Evolutionary conservation across 495 filamentous ascomycete species (phyloP).

Genomic region (Entonaema liquescens): DNA sequence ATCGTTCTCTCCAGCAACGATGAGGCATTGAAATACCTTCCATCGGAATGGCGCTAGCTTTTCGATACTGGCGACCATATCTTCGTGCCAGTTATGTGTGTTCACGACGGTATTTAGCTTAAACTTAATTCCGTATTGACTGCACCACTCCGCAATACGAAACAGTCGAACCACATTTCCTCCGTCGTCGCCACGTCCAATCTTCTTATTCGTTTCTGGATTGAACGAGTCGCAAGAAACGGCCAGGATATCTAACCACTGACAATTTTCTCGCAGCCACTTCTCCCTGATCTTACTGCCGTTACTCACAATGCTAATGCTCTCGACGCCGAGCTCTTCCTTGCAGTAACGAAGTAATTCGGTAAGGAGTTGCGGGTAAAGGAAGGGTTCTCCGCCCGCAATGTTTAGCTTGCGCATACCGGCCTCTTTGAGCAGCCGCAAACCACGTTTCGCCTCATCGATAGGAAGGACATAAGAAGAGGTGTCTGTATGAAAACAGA

Average conservation of each 20-base stretch:
- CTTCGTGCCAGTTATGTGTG: conserved; percentile 60
- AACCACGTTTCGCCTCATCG: conserved; percentile 53
- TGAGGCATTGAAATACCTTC: conserved; percentile 67
- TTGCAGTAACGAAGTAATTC: conserved; percentile 62
- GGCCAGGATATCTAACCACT: conserved; percentile 62
- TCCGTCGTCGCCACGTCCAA: conserved; percentile 59
- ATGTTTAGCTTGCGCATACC: conserved; percentile 70
- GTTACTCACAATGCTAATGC: conserved; percentile 64
- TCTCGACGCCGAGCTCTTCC: conserved; percentile 57
- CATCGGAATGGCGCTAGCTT: conserved; percentile 62
- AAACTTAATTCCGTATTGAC: conserved; percentile 60
- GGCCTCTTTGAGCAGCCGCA: conserved; percentile 57
- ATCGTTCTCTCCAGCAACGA: conserved; percentile 66
- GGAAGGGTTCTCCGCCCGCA: conserved; percentile 67
- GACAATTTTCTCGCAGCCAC: conserved; percentile 54
- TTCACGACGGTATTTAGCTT: conserved; percentile 69
- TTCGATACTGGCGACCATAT: conserved; percentile 59
- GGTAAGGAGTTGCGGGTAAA: conserved; percentile 60
- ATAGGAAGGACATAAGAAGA: conserved; percentile 53
- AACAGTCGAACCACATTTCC: conserved; percentile 56
- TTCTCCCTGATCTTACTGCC: conserved; percentile 58
- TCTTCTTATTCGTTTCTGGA: conserved; percentile 60
- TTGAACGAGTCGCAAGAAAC: conserved; percentile 68
- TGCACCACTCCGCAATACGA: conserved; percentile 56
- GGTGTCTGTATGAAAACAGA: conserved; percentile 67